Evolutionary conservation across 768 basidiomycete species (phyloP), one percentile per base, ranked within the genome.

Genomic region (Pilatotrama ljubarskyi): DNA sequence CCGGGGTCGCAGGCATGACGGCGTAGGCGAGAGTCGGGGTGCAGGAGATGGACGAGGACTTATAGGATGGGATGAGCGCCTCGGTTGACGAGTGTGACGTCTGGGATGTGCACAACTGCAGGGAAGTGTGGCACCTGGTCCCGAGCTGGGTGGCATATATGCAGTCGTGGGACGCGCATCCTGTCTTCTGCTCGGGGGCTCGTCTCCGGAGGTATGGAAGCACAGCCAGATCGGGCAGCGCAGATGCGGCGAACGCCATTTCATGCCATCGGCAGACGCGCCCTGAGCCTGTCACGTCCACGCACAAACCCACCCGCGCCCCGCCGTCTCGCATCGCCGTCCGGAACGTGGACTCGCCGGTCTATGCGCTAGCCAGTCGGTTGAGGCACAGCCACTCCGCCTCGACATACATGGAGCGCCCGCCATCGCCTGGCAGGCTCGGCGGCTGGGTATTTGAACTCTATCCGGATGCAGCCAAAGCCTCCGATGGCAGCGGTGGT

Each of bases 161-260:
- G 29, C n/a, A n/a, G n/a, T n/a, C n/a, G n/a, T n/a, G n/a, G n/a
- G n/a, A n/a, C 41, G 35, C 26, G n/a, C 29, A 24, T 7, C 7
- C 4, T 22, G 29, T 17, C 54, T 55, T 55, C 54, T 55, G 13
- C 9, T 38, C 54, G 54, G 44, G 48, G 6, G 26, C 17, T 2
- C 8, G 15, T 20, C 26, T 10, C 48, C 43, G 7, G 14, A 48
- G 46, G 44, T 46, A 56, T 20, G 55, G 55, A 56, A 56, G 55
- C 53, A 43, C 38, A 13, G 22, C 51, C 51, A 25, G 14, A 51
- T 51, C 18, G n/a, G 51, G 38, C 20, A 40, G 13, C 22, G 37
- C 36, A 41, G 38, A 40, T 38, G 15, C 49, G 20, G 35, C 35
- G 20, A n/a, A 26, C n/a, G 9, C 25, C 48, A 32, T 10, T 25